Percentiles rank a stretch among this genome's conserved stretches.
Evolutionary conservation across 1,284 basidiomycete species (phyloP).

Genomic region (Sphagnurus paluster): DNA sequence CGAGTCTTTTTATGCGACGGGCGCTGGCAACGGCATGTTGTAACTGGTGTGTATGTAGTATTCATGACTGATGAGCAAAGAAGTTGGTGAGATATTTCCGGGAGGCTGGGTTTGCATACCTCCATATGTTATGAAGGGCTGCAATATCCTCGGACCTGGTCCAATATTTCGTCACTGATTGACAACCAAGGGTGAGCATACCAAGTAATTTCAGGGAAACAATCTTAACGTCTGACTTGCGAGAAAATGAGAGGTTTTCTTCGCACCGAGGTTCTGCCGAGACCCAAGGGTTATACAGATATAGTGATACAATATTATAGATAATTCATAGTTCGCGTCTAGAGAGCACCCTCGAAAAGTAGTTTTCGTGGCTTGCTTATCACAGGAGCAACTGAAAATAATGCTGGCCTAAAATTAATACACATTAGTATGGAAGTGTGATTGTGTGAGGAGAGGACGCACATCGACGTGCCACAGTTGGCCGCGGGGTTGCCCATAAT

Average conservation of each 20-base stretch:
- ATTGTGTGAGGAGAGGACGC: slow-evolving; percentile 28
- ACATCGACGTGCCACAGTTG: slow-evolving; percentile 94
- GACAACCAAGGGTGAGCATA: no score
- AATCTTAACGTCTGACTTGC: no score
- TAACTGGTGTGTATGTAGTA: no score
- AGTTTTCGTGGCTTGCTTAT: slow-evolving; percentile 39
- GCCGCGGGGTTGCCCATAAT: slow-evolving; percentile 99
- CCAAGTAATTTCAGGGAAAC: no score
- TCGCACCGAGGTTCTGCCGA: slow-evolving; percentile 1
- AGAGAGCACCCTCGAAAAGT: slow-evolving; percentile 37
- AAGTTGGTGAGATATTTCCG: slow-evolving; percentile 1
- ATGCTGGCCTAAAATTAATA: slow-evolving; percentile 31
- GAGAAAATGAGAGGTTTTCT: no score
- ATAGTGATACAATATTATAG: slow-evolving; percentile 10
- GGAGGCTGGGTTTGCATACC: slow-evolving; percentile 2
- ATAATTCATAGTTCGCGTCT: slow-evolving; percentile 11
- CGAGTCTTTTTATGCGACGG: no score
- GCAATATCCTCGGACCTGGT: slow-evolving; percentile 7
- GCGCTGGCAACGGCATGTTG: no score
- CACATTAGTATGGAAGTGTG: not conserved
- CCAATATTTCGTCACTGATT: no score
- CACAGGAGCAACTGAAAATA: slow-evolving; percentile 33
- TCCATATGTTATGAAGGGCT: not conserved
- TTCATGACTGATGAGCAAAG: no score
- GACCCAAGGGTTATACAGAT: slow-evolving; percentile 7